Percentiles rank a stretch among this genome's conserved stretches.
Evolutionary conservation across 179 eudicot species (phyloP).

Genomic region (Nepenthes alata): DNA sequence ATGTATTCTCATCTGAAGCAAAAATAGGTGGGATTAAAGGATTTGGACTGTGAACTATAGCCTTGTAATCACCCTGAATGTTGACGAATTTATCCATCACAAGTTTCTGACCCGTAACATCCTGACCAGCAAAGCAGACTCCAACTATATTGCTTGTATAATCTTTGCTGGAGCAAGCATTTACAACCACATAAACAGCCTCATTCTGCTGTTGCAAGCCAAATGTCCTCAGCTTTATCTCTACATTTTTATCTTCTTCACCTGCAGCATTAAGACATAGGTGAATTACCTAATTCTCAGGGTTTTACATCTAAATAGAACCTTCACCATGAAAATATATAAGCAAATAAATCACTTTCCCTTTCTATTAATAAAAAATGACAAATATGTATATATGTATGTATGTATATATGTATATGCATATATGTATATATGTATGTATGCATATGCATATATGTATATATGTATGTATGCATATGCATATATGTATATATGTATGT

Average conservation of each 20-base stretch:
- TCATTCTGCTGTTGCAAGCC: conserved; percentile 33
- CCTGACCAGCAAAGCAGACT: conserved; percentile 94
- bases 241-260: conserved; percentile 85
- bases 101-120: conserved; percentile 72
- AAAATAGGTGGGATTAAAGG: conserved; percentile 93
- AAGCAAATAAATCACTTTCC: too few species aligned
- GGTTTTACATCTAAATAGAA: not conserved
- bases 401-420: too few species aligned
- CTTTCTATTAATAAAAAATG: too few species aligned
- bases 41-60: conserved; percentile 83
- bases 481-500: too few species aligned
- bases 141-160: conserved; percentile 59
- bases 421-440: too few species aligned
- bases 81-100: conserved; percentile 87
- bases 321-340: too few species aligned
- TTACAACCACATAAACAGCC: conserved; percentile 72
- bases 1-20: conserved; percentile 77
- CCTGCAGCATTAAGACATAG: conserved; percentile 41
- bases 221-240: conserved; percentile 68
- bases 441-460: too few species aligned
- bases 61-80: conserved; percentile 89
- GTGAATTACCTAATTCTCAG: not conserved
- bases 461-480: too few species aligned
- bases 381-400: too few species aligned
- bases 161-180: conserved; percentile 93